Conservation (phyloP, 768 basidiomycete genomes). For the Mycena vitilis region DNA sequence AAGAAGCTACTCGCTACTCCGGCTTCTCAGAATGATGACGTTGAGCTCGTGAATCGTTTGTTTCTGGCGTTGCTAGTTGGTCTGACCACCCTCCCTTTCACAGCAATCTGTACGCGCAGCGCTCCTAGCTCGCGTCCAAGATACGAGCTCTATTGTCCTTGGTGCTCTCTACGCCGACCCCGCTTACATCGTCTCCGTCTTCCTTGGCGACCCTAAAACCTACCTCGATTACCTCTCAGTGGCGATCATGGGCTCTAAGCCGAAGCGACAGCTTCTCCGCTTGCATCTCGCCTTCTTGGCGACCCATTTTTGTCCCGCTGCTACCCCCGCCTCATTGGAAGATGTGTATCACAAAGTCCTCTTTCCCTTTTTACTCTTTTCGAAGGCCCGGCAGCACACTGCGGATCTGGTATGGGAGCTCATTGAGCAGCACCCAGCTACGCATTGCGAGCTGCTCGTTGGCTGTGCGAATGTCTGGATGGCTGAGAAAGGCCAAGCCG, state of each 20-base stretch:
- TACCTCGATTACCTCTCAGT: conserved; percentile 60
- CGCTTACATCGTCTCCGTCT: conserved; percentile 56
- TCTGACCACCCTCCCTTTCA: conserved; percentile 16
- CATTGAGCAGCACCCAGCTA: conserved; percentile 51
- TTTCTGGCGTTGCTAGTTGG: not conserved
- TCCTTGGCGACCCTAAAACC: conserved; percentile 52
- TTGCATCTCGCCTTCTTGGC: conserved; percentile 70
- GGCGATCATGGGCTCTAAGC: conserved; percentile 54
- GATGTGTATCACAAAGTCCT: conserved; percentile 64
- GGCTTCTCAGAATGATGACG: conserved; percentile 44
- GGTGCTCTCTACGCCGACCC: conserved; percentile 73
- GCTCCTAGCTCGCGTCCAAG: conserved; percentile 76
- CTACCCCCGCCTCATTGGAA: conserved; percentile 41
- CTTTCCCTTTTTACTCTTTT: conserved; percentile 81
- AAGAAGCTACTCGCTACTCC: conserved; percentile 60
- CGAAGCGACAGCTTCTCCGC: conserved; percentile 63
- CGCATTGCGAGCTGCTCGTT: conserved; percentile 58
- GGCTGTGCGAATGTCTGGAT: conserved; percentile 65
- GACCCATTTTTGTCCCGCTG: conserved; percentile 52
- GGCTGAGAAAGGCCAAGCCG: conserved; percentile 48
- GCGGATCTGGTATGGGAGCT: conserved; percentile 78
- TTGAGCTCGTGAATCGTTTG: conserved; percentile 56
- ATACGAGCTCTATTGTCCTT: conserved; percentile 70
- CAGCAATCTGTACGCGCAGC: conserved; percentile 72
- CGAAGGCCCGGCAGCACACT: conserved; percentile 76